A percentile compares a stretch with the other conserved stretches of the same genome.
Evolutionary conservation across 306 rosid species (phyloP).

Genomic region (Rubus parviflorus): DNA sequence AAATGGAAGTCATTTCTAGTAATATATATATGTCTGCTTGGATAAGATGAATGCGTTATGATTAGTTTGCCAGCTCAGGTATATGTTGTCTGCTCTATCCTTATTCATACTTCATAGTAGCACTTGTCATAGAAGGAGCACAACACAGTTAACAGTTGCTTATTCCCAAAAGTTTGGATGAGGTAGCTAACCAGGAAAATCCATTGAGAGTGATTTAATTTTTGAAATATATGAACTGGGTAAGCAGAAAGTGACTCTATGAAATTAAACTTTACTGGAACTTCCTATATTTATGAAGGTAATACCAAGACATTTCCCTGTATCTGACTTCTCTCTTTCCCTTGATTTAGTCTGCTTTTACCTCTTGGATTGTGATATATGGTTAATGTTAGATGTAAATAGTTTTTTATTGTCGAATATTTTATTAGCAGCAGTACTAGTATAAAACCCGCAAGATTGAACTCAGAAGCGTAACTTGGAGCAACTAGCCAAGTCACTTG

Average conservation of each 20-base stretch:
- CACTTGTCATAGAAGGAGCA: not conserved
- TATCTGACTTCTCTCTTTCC: not conserved
- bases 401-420: not conserved
- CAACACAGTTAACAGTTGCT: not conserved
- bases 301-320: not conserved
- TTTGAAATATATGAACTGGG: not conserved
- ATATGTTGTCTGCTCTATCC: not conserved
- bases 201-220: not conserved
- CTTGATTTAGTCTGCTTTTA: not conserved
- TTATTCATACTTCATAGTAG: not conserved
- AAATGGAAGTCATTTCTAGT: not conserved
- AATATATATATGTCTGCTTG: not conserved
- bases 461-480: not conserved
- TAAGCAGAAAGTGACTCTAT: not conserved
- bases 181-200: not conserved
- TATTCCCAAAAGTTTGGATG: not conserved
- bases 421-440: not conserved
- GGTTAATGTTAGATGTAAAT: not conserved
- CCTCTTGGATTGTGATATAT: not conserved
- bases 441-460: not conserved
- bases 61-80: not conserved
- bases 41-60: not conserved
- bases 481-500: conserved; percentile 7
- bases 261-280: not conserved
- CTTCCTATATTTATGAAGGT: not conserved